A percentile compares a stretch with the other conserved stretches of the same genome.
Evolutionary conservation across 73 alveolate genomes (phyloP).

Genomic region (Paramecium pentaurelia): DNA sequence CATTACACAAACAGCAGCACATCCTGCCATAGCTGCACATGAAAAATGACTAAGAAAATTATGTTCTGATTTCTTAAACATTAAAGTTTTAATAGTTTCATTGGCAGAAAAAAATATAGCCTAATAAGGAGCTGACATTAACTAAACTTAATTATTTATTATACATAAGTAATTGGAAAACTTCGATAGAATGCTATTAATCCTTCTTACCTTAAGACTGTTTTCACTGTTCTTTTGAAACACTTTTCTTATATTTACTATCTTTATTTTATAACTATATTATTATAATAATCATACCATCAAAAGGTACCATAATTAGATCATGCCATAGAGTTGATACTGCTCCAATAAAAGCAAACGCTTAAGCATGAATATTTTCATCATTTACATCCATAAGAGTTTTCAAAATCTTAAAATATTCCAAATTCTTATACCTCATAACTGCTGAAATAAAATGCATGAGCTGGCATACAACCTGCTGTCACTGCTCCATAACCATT

Average conservation of each 20-base stretch:
- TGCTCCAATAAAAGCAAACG: constrained; percentile 78
- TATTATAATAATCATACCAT: constrained; percentile 61
- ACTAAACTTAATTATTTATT: neutral
- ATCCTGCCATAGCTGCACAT: constrained; percentile 88
- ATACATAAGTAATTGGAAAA: constrained; percentile 78
- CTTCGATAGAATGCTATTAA: constrained; percentile 68
- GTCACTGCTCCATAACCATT: constrained; percentile 82
- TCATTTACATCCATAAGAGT: constrained; percentile 58
- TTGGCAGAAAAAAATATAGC: constrained; percentile 77
- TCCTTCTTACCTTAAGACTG: constrained; percentile 76
- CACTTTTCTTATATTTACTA: constrained; percentile 63
- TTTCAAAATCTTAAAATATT: constrained; percentile 47
- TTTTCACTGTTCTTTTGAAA: constrained; percentile 39
- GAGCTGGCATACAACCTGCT: constrained; percentile 93
- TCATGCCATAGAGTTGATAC: constrained; percentile 82
- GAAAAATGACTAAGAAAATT: constrained; percentile 72
- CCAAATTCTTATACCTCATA: constrained; percentile 63
- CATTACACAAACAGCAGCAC: constrained; percentile 77
- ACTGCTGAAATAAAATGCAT: constrained; percentile 79
- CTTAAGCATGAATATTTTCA: constrained; percentile 62
- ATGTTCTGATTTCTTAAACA: constrained; percentile 50
- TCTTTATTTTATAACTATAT: constrained; percentile 79
- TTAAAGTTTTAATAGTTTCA: constrained; percentile 76
- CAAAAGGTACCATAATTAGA: constrained; percentile 83
- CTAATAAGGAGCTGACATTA: constrained; percentile 85